Evolutionary conservation across 1,284 basidiomycete genomes (phyloP).

Genomic region (Grifola frondosa): DNA sequence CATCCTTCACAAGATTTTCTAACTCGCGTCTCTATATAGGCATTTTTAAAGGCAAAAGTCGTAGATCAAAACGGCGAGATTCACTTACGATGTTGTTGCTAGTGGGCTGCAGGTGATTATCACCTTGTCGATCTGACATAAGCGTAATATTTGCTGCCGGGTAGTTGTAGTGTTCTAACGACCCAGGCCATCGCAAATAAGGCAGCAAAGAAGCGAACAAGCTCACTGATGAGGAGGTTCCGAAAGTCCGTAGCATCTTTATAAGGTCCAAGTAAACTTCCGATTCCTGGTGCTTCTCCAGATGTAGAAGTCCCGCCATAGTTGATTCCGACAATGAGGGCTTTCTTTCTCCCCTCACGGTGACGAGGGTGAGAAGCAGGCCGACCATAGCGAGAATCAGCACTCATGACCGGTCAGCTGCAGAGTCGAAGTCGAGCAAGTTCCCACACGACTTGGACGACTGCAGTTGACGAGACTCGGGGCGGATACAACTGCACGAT

Average conservation of each 20-base stretch:
- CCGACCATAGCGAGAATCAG: no score
- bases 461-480: no score
- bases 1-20: slow-evolving; percentile 8
- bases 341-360: no score
- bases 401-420: no score
- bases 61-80: neutral
- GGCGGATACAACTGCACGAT: no score
- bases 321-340: slow-evolving; percentile 12
- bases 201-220: neutral
- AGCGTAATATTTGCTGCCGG: slow-evolving; percentile 7
- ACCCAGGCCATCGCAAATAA: neutral
- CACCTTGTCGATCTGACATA: slow-evolving; percentile 9
- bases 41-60: neutral
- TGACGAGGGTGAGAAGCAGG: no score
- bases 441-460: no score
- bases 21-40: slow-evolving; percentile 10
- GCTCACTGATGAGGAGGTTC: slow-evolving; percentile 9
- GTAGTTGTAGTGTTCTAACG: slow-evolving; percentile 8
- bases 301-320: no score
- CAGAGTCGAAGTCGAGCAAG: no score
- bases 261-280: slow-evolving; percentile 2
- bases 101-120: slow-evolving; percentile 6
- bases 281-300: no score
- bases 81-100: slow-evolving; percentile 17
- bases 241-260: slow-evolving; percentile 8